These are phyloP conservation scores for Russula sp. DNA, from an alignment of 768 basidiomycete genomes.

Conservation along the genomic window DNA sequence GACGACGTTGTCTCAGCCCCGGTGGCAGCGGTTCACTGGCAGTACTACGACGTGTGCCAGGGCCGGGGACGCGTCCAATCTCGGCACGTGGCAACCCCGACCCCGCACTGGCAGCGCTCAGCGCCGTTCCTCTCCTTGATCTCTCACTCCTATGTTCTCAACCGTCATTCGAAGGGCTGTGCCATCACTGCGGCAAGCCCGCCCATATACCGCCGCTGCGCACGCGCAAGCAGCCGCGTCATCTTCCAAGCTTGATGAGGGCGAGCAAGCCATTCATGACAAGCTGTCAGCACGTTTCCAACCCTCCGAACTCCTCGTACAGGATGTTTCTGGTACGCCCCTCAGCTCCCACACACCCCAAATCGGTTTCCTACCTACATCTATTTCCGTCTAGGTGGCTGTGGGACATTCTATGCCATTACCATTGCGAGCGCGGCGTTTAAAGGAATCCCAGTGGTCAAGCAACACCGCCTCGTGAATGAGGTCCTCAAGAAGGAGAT, in stretches of 20 bases:
- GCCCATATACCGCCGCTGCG: conserved; percentile 21
- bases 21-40: no score
- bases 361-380: neutral
- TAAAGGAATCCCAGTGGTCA: conserved; percentile 78
- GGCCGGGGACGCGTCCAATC: neutral
- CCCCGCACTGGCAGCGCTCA: neutral
- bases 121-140: neutral
- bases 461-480: conserved; percentile 91
- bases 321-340: conserved; percentile 87
- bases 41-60: no score
- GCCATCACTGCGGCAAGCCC: conserved; percentile 16
- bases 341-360: neutral
- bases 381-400: conserved; percentile 61
- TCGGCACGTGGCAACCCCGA: neutral
- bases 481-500: conserved; percentile 85
- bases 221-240: conserved; percentile 14
- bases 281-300: conserved; percentile 72
- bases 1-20: no score
- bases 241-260: conserved; percentile 38
- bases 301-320: conserved; percentile 78
- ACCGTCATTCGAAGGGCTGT: conserved; percentile 25
- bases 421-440: conserved; percentile 80
- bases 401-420: conserved; percentile 96
- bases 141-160: conserved; percentile 26
- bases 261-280: conserved; percentile 62